Evolutionary conservation across 225 moss, liverwort and hornwort species (phyloP), one percentile per base, ranked within the genome.

Genomic region (Physcomitrellopsis africana): DNA sequence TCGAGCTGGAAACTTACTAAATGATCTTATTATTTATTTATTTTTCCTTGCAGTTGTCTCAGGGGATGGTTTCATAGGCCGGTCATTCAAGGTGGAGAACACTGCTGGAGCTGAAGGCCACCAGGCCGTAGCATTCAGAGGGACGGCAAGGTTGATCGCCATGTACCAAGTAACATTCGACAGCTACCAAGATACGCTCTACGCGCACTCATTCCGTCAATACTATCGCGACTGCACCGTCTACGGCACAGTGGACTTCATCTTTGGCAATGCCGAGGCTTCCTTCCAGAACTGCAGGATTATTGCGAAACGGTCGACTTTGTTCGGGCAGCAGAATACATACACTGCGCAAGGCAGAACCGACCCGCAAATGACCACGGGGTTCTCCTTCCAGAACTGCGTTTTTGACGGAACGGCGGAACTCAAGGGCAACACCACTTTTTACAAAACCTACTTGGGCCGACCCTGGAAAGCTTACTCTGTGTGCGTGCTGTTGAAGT

Each of bases 401-500:
- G 81, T 76, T 4, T 79, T 81, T 45, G 89, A 81, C 51, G 76
- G 69, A 26, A 44, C 23, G 15, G 1, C 60, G 8, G 87, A 63
- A 0, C 67, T 85, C 65, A 68, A 77, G 75, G 17, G 67, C 79
- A 47, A 73, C 73, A 45, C 44, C 14, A 73, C 78, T 0, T 0
- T 0, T 0, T 89, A 79, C 55, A 17, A 70, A 29, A 90, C 86
- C 0, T 96, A 15, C 16, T 16, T 96, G 67, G 95, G 95, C 11
- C 82, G 95, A 19, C 95, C 95, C 10, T 93, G 93, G 95, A 93
- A 93, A 79, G 16, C 76, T 0, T 93, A 89, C 74, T 89, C 95
- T 0, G 69, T 86, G 9, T 87, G 90, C 41, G 84, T 96, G 2
- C 23, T 85, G 52, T n/a, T 90, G 58, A 70, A 76, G 61, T 90